These are phyloP conservation scores for Aspergillus bombycis DNA, from an alignment of 2,329 filamentous ascomycete species.

Conservation along the genomic window DNA sequence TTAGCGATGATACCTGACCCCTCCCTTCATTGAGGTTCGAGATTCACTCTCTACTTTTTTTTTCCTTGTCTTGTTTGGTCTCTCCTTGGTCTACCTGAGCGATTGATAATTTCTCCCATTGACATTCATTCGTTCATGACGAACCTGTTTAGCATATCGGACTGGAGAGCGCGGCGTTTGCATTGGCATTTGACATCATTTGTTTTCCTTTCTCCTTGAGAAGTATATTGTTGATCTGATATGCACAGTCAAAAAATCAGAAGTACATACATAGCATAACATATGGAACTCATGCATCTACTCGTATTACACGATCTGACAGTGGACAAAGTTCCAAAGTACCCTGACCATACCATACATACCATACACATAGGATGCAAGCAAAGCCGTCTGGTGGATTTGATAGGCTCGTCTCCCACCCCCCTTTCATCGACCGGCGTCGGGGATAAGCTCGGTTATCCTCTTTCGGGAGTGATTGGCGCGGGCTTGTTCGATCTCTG, in stretches of 20 bases:
- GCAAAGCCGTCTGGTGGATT: too few species aligned
- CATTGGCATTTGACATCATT: neutral
- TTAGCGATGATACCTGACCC: constrained; percentile 10
- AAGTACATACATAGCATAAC: neutral
- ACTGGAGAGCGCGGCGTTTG: neutral
- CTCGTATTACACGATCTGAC: too few species aligned
- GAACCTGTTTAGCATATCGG: neutral
- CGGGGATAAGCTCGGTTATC: neutral
- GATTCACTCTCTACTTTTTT: neutral
- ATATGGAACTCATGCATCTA: neutral
- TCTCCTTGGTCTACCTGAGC: neutral
- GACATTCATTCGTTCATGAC: neutral
- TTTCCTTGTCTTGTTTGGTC: neutral
- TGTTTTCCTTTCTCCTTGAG: neutral
- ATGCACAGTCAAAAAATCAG: neutral
- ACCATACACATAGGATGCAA: too few species aligned
- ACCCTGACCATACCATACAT: too few species aligned
- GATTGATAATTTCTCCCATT: neutral
- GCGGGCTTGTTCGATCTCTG: too few species aligned
- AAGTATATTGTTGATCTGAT: neutral
- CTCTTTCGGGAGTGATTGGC: neutral
- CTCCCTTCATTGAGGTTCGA: constrained; percentile 6
- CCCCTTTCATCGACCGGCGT: neutral
- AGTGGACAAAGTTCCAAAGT: too few species aligned
- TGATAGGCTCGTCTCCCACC: neutral